Base-by-base conservation (phyloP, 768 basidiomycete species). In the Pisolithus marmoratus region DNA sequence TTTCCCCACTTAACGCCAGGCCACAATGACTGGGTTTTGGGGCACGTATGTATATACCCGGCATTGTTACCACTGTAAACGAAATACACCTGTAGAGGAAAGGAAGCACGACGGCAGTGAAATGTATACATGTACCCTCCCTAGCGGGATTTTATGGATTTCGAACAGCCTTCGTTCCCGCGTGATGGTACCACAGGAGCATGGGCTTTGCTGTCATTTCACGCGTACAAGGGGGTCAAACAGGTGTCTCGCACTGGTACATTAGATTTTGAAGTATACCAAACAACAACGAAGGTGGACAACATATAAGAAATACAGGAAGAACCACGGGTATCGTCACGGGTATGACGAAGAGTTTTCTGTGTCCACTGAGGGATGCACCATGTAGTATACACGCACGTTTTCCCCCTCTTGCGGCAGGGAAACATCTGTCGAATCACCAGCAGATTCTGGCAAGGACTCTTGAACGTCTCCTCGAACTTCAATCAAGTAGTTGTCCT, bases 401-500 rank as follows among this genome's bases (percentile, higher is more conserved):
- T 83, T 79, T 38, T 79, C 80, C 9, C 76, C 81, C 9, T 76
- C 77, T 53, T 74, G 68, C 9, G 76, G 66, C 46, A 70, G 66
- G 12, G 79, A 77, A 50, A 74, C 74, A 38, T 55, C 41, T 48
- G 75, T 81, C 49, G 80, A 79, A 42, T 84, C 84, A 40, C 80
- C 81, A 59, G 75, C 75, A 4, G 84, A 85, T 37, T 79, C 69
- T 23, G 73, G 82, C 49, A 92, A 70, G 14, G 86, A 86, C 11
- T 93, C 87, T 58, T 90, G 83, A 2, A 88, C 85, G 59, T 93
- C 89, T 19, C 91, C 93, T 42, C 75, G 81, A 51, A 93, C 76
- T 66, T 91, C 90, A 6, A 97, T 73, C 19, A 97, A 74, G 67
- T 83, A 95, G 59, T 84, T 84, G 60, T 94, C 91, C 90, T 94